Base-by-base conservation (phyloP, 371 early-diverging fungal genomes). In the Actinomortierella ambigua region DNA sequence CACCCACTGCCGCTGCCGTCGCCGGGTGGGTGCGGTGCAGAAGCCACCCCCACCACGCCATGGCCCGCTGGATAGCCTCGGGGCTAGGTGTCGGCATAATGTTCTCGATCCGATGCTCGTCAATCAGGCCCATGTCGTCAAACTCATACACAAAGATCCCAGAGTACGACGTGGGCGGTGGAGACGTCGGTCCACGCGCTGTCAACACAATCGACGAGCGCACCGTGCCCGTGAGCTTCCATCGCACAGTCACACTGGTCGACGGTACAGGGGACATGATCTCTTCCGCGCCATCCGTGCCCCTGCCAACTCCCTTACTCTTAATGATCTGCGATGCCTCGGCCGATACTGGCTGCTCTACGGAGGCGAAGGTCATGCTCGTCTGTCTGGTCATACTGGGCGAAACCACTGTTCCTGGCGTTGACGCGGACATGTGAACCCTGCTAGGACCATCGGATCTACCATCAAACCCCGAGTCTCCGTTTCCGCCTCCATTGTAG, bases 81-180 rank as follows among this genome's bases (percentile, higher is more conserved):
- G 81, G 78, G 55, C 85, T 85, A 0, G 87, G 87, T 0, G 87
- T 80, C 0, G 87, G 87, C 40, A 81, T 80, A 29, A 86, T 84
- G 23, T 83, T 76, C 54, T 86, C 83, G 62, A 86, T 85, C 44
- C 81, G 76, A 54, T 86, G 87, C 55, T 86, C 87, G 14, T 77
- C 63, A 50, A 86, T 82, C 50, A 69, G 64, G 0, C 87, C 87
- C 23, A 65, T 40, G 1, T 69, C 50, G 62, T 85, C 76, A 67
- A 86, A 83, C 18, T 75, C 63, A 54, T 86, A 86, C 27, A 84
- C 55, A 76, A 86, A 86, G 0, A 84, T 68, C 17, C 87, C 87
- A 18, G 54, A 55, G 22, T 59, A 71, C 6, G 66, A 59, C 20
- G 73, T 66, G 17, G 73, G 73, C 11, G 73, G 73, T 14, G 73